Evolutionary conservation across 2,329 filamentous ascomycete species (phyloP), one percentile per base, ranked within the genome.

Genomic region (Onygenales sp.): DNA sequence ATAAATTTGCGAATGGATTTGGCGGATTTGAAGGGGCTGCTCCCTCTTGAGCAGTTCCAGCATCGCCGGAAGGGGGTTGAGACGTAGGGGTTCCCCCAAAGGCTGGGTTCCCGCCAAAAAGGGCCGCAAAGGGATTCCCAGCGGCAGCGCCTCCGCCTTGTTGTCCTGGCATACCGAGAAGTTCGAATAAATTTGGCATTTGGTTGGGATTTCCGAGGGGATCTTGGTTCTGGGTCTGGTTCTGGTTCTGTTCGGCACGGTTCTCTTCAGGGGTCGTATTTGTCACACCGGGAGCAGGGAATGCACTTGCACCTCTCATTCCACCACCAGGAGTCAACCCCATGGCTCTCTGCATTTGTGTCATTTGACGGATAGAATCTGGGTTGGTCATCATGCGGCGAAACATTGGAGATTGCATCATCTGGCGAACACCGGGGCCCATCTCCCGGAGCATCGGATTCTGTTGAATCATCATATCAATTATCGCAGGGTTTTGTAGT

Each of bases 371-470:
- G 59, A 98, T 81, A 62, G 89, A 83, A 44, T 89, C 82, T 3
- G 93, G 93, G 66, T 94, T 90, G 57, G 89, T 92, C 79, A 98
- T 85, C 87, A 97, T 93, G 50, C 87, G 80, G 63, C 93, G 82
- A 73, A 97, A 90, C 58, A 90, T 81, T 0, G 91, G 91, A 27
- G 91, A 93, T 56, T 89, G 85, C 63, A 98, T 82, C 71, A 96
- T 86, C 65, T 94, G 83, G 61, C 90, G 83, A 21, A 88, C 87
- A 56, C 86, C 81, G 42, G 87, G 87, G 21, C 78, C 76, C 69
- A 87, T 81, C 56, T 82, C 79, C 62, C 85, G 81, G 14, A 90
- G 76, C 78, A 89, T 85, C 2, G 93, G 93, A 66, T 95, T 95
- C 65, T 86, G 83, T 63, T 93, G 83, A 62, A 98, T 90, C 80